Conservation (phyloP, 495 filamentous ascomycete species). For the Achaetomiella virescens region DNA sequence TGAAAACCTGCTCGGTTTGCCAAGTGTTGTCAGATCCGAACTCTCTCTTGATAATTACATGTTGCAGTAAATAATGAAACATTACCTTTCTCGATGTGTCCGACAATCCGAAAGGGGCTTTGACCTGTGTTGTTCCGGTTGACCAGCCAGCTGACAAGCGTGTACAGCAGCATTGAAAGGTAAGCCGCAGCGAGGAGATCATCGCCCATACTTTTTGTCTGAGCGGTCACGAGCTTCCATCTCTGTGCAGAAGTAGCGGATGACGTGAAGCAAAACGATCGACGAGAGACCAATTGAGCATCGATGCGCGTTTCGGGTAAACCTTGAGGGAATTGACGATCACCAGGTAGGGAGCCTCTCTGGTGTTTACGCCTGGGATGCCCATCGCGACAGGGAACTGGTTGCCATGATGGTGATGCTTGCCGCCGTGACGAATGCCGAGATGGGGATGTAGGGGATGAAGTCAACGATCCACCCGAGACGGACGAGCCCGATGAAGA, state of each 20-base stretch:
- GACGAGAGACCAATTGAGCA: constrained; percentile 30
- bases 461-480: constrained; percentile 35
- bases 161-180: constrained; percentile 16
- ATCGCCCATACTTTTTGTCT: constrained; percentile 12
- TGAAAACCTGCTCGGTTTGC: constrained; percentile 11
- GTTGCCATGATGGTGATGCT: constrained; percentile 30
- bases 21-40: too few species aligned
- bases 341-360: constrained; percentile 31
- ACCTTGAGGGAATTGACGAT: constrained; percentile 33
- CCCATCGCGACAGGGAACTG: constrained; percentile 30
- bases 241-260: constrained; percentile 20
- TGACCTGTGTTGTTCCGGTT: not conserved
- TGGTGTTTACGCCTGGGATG: constrained; percentile 31
- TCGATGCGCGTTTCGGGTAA: constrained; percentile 27
- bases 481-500: constrained; percentile 28
- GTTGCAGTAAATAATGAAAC: too few species aligned
- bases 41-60: too few species aligned
- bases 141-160: constrained; percentile 15
- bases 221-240: constrained; percentile 19
- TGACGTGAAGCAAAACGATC: constrained; percentile 27
- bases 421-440: constrained; percentile 16
- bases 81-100: constrained; percentile 8
- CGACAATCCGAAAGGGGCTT: constrained; percentile 14
- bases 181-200: constrained; percentile 15
- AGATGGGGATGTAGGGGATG: constrained; percentile 27